Evolutionary conservation across 805 yeast genomes (phyloP), one percentile per base, ranked within the genome.

Genomic region (Brettanomyces custersianus): DNA sequence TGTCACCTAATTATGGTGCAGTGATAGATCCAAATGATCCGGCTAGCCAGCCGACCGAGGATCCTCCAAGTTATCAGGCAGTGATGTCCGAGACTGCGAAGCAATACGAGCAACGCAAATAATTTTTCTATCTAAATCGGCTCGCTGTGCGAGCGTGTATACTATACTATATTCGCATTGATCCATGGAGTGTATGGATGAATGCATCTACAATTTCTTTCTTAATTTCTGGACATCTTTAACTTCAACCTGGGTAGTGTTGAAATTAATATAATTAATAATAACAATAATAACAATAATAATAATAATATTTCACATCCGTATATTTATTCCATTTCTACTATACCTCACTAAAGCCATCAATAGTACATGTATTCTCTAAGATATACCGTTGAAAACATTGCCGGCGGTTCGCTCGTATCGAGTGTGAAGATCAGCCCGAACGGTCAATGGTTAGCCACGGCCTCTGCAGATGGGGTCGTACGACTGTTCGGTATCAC

Each of bases 381-480:
- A 2, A 13, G 28, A 25, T 25, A 25, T 25, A 25, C n/a, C 17
- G 6, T 8, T n/a, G 7, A 13, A 7, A 8, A 11, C n/a, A 25
- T 25, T n/a, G 17, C n/a, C 3, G 28, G 2, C 6, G 4, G n/a
- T 11, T 27, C 36, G 3, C 35, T 45, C 12, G 58, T 59, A 10
- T 72, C 82, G 8, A 55, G 72, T 5, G 67, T 73, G 13, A 70
- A 72, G 48, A 56, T 80, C 33, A 72, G 83, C 18, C 86, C 87
- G 10, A 64, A 79, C 54, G 81, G 81, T 0, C 37, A 46, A 15
- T 57, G 46, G 10, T 42, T 82, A 11, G 94, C 94, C 1, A 62
- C 77, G 0, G 58, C 72, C 23, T 63, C 79, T 2, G 69, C 77
- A 8, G 83, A 77, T 47, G 71, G 66, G 33, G 64, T 76, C 3